These are phyloP conservation scores for Leishmania tropica DNA, from an alignment of 208 protist species.

Conservation along the genomic window DNA sequence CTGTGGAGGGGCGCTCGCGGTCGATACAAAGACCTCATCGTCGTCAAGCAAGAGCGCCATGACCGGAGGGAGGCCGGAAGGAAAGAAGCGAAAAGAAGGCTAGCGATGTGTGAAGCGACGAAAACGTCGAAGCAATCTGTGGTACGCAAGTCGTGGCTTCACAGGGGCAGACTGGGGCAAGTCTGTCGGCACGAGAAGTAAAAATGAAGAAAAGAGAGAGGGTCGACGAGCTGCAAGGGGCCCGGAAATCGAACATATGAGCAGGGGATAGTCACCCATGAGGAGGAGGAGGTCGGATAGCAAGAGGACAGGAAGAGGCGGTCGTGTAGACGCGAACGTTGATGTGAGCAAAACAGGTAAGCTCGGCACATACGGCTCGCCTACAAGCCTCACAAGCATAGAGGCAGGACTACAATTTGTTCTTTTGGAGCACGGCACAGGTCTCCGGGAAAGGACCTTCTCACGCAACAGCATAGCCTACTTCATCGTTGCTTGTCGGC, in stretches of 20 bases:
- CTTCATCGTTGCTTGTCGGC: not conserved
- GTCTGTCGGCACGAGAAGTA: not conserved
- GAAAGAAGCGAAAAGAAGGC: not conserved
- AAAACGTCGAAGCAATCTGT: not conserved
- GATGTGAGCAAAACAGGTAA: not conserved
- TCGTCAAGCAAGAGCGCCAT: slow-evolving; percentile 71
- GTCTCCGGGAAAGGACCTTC: not conserved
- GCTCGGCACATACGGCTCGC: not conserved
- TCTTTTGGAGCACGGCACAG: not conserved
- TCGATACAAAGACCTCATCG: slow-evolving; percentile 4
- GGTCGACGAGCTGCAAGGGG: not conserved
- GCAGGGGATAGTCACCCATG: not conserved
- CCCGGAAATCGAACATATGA: not conserved
- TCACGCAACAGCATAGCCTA: not conserved
- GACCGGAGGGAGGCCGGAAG: not conserved
- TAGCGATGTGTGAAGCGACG: not conserved
- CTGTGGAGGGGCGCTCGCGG: too few relatives aligned
- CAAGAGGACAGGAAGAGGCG: not conserved
- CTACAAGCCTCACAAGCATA: not conserved
- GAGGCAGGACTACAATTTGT: not conserved
- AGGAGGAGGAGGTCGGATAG: not conserved
- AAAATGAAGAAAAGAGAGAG: not conserved
- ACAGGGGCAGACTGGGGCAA: too few relatives aligned
- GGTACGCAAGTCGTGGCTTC: not conserved
- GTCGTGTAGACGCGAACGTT: not conserved